A percentile compares a stretch with the other conserved stretches of the same genome.
Conservation (phyloP, 2,329 filamentous ascomycete species). For the Microcyclosporella mali region DNA sequence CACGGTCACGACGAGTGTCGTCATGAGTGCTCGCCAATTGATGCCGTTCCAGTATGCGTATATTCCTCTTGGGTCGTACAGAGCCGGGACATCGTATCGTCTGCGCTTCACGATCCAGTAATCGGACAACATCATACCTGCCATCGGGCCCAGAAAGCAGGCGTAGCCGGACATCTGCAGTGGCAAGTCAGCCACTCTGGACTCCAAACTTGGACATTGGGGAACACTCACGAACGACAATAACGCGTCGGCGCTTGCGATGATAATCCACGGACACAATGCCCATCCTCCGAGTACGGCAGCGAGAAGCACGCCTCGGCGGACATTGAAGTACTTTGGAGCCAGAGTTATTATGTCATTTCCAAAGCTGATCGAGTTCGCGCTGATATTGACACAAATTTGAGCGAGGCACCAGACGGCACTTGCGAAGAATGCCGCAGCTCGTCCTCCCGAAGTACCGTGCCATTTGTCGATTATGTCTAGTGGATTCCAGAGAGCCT, state of each 20-base stretch:
- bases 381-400: slow-evolving; percentile 45
- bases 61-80: slow-evolving; percentile 44
- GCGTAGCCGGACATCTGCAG: slow-evolving; percentile 44
- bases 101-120: slow-evolving; percentile 50
- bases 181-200: no score
- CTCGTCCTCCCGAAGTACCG: slow-evolving; percentile 12
- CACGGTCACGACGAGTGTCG: slow-evolving; percentile 51
- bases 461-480: slow-evolving; percentile 15
- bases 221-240: slow-evolving; percentile 28
- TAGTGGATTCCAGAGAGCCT: slow-evolving; percentile 29
- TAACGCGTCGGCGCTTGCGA: slow-evolving; percentile 52
- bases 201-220: background rate
- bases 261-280: slow-evolving; percentile 60
- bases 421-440: slow-evolving; percentile 18
- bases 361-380: slow-evolving; percentile 48
- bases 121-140: slow-evolving; percentile 54
- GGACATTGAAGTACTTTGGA: slow-evolving; percentile 45
- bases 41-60: slow-evolving; percentile 48
- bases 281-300: slow-evolving; percentile 46
- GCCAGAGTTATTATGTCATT: slow-evolving; percentile 49
- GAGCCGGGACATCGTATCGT: slow-evolving; percentile 44
- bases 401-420: slow-evolving; percentile 52
- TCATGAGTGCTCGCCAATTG: slow-evolving; percentile 54
- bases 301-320: slow-evolving; percentile 38
- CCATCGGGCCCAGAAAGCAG: slow-evolving; percentile 59